Evolutionary conservation across 2,329 filamentous ascomycete genomes (phyloP).

Genomic region (Ceratocystis variospora): DNA sequence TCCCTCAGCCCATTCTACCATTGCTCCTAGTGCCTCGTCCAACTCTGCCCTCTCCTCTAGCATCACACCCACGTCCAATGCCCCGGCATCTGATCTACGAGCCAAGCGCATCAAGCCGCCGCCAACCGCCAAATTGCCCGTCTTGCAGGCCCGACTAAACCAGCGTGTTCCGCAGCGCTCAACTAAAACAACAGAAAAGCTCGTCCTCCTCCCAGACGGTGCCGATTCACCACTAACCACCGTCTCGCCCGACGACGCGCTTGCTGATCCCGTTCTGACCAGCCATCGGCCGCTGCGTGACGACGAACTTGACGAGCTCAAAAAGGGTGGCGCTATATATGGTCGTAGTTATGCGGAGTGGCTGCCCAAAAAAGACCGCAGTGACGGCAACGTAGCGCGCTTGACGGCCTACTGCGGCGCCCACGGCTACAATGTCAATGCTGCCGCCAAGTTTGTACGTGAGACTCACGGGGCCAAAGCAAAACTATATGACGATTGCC

Average conservation of each 20-base stretch:
- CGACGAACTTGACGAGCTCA: slow-evolving; percentile 51
- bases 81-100: slow-evolving; percentile 9
- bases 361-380: slow-evolving; percentile 72
- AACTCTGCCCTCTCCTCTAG: slow-evolving; percentile 26
- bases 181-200: slow-evolving; percentile 88
- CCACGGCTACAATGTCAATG: slow-evolving; percentile 78
- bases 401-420: slow-evolving; percentile 95
- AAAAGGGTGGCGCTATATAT: slow-evolving; percentile 45
- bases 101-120: slow-evolving; percentile 18
- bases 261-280: slow-evolving; percentile 12
- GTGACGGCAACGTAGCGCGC: slow-evolving; percentile 65
- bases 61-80: slow-evolving; percentile 23
- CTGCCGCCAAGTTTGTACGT: slow-evolving; percentile 76
- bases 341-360: slow-evolving; percentile 92
- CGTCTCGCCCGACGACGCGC: slow-evolving; percentile 41
- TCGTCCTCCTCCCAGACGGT: slow-evolving; percentile 72
- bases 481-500: slow-evolving; percentile 93
- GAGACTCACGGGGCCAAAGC: slow-evolving; percentile 81
- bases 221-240: slow-evolving; percentile 32
- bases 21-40: slow-evolving; percentile 27
- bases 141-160: slow-evolving; percentile 33
- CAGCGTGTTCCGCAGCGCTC: slow-evolving; percentile 66
- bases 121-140: slow-evolving; percentile 20
- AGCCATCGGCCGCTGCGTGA: slow-evolving; percentile 44
- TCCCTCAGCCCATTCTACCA: slow-evolving; percentile 25